Base-by-base conservation (phyloP, 176 grass and related monocot species). In the Oryza coarctata region DNA sequence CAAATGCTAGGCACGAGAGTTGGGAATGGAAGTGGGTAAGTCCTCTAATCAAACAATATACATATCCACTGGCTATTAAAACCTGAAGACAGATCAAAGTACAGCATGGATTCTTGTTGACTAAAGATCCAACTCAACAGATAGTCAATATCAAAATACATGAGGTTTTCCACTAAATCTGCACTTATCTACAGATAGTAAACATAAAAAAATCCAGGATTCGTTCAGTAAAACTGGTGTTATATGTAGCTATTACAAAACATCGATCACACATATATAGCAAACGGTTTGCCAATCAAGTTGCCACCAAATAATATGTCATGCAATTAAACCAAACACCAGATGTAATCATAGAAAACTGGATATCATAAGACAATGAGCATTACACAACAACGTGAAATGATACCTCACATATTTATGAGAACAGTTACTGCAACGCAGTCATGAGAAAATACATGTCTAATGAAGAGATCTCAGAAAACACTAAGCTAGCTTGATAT, bases 401-500 rank as follows among this genome's bases (percentile, higher is more conserved):
- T 1, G 8, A 20, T 18, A 63, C 39, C 17, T 79, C 74, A 32
- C 69, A 49, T 69, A 75, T 69, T 62, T 74, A 88, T 64, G 81
- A 64, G 73, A 86, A 86, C 49, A 47, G 7, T 14, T 78, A 67
- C 68, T 86, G 79, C 84, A 83, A 74, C 63, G 75, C 80, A 86
- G 80, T 75, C 47, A 86, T 74, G 68, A 25, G 22, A 43, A 75
- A 83, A 49, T 90, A 87, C 84, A 90, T 70, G 68, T 77, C 82
- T 77, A 84, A 47, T 75, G 74, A 85, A 82, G 73, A 29, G 43
- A 80, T 78, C 64, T 65, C 50, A 80, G 35, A 82, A 76, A 67
- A 80, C 52, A 72, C 82, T 86, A 86, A 31, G 9, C 78, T 90
- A 92, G 60, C 83, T 86, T 71, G 64, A 86, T 71, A 85, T 79